Percentiles rank a stretch among this genome's conserved stretches.
These are phyloP conservation scores for Ramularia endophylla DNA, from an alignment of 2,329 filamentous ascomycete genomes.

Conservation along the genomic window DNA sequence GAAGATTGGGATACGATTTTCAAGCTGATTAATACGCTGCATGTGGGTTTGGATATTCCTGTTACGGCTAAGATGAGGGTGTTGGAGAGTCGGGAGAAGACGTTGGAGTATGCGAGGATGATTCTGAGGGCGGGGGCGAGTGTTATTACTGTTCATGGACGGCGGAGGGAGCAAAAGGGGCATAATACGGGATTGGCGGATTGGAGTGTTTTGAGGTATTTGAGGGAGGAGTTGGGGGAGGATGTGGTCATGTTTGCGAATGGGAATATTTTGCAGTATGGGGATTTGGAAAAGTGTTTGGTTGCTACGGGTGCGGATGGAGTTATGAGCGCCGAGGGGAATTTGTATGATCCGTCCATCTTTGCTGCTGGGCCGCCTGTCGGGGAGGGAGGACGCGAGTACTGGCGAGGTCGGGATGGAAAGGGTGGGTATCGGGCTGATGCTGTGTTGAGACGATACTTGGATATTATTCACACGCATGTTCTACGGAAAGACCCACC, in stretches of 20 bases:
- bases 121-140: conserved; percentile 84
- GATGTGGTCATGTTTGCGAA: conserved; percentile 97
- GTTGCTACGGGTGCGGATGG: conserved; percentile 81
- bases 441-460: conserved; percentile 76
- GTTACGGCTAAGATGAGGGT: conserved; percentile 95
- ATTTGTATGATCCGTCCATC: conserved; percentile 83
- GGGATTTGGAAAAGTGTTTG: conserved; percentile 71
- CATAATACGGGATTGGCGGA: conserved; percentile 91
- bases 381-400: conserved; percentile 67
- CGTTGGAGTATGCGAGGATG: conserved; percentile 81
- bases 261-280: conserved; percentile 80
- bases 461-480: conserved; percentile 82
- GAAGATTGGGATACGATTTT: conserved; percentile 83
- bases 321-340: conserved; percentile 94
- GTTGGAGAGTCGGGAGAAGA: conserved; percentile 78
- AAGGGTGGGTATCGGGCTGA: conserved; percentile 84
- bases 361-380: conserved; percentile 64
- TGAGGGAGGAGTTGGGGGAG: conserved; percentile 73
- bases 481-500: conserved; percentile 64
- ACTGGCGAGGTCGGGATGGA: conserved; percentile 75
- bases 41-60: conserved; percentile 70
- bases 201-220: conserved; percentile 76
- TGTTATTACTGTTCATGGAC: conserved; percentile 87
- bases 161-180: conserved; percentile 86
- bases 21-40: conserved; percentile 74